Conservation (phyloP, 2,329 filamentous ascomycete genomes). For the Paecilomyces formosus region DNA sequence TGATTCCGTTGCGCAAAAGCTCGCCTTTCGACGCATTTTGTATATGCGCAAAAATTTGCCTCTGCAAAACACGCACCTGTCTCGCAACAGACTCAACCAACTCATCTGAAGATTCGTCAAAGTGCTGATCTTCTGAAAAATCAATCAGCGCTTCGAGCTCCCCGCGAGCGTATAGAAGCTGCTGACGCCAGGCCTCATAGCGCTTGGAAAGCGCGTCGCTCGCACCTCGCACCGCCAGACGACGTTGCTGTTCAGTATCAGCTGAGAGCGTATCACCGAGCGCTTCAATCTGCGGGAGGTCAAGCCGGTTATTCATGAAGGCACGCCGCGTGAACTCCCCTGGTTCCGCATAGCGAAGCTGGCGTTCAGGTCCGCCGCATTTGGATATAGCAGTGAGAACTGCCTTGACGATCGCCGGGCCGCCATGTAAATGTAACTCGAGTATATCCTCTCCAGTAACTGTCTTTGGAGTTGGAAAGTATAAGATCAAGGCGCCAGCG, state of each 20-base stretch:
- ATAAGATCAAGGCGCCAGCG: constrained; percentile 69
- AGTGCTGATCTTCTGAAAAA: constrained; percentile 95
- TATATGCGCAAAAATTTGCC: constrained; percentile 61
- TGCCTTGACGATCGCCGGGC: constrained; percentile 78
- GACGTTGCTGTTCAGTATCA: constrained; percentile 87
- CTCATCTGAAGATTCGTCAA: constrained; percentile 74
- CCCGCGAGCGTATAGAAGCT: constrained; percentile 71
- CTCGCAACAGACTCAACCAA: constrained; percentile 62
- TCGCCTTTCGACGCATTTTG: constrained; percentile 74
- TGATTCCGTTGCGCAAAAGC: constrained; percentile 75
- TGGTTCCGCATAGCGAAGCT: constrained; percentile 80
- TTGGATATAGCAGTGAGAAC: constrained; percentile 68
- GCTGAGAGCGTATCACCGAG: constrained; percentile 54
- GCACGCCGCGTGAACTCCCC: constrained; percentile 93
- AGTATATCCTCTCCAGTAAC: constrained; percentile 90
- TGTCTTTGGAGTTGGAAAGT: constrained; percentile 72
- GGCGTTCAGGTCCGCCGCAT: constrained; percentile 14
- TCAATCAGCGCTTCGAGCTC: constrained; percentile 95
- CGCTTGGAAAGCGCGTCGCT: constrained; percentile 61
- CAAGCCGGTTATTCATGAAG: constrained; percentile 77
- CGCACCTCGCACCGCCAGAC: constrained; percentile 71
- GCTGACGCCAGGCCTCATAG: constrained; percentile 76
- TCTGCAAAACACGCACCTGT: constrained; percentile 56
- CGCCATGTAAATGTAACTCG: constrained; percentile 91
- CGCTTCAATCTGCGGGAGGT: constrained; percentile 73